Percentiles rank a stretch among this genome's conserved stretches.
Conservation (phyloP, 495 filamentous ascomycete species). For the Chaetomium fimeti region DNA sequence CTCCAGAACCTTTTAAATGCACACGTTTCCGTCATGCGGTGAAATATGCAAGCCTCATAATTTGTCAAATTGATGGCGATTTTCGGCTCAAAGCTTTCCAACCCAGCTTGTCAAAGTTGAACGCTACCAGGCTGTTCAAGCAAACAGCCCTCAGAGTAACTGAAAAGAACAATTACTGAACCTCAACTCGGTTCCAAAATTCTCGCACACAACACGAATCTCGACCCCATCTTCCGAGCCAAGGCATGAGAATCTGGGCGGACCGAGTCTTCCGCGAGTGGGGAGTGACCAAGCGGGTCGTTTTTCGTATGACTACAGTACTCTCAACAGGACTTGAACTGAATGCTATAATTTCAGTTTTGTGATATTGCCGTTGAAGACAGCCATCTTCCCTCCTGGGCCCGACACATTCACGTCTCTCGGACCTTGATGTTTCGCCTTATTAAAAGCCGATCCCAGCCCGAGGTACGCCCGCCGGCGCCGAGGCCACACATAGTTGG, state of each 20-base stretch:
- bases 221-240: background rate
- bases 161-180: background rate
- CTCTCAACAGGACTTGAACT: background rate
- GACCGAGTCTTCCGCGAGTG: background rate
- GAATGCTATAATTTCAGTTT: background rate
- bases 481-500: background rate
- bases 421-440: too few species aligned
- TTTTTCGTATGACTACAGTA: background rate
- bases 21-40: too few species aligned
- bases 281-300: background rate
- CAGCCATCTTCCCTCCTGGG: too few species aligned
- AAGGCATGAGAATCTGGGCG: background rate
- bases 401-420: too few species aligned
- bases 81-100: too few species aligned
- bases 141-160: too few species aligned
- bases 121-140: too few species aligned
- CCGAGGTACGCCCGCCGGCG: background rate
- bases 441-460: too few species aligned
- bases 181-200: background rate
- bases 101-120: too few species aligned
- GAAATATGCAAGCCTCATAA: too few species aligned
- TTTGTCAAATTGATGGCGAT: too few species aligned
- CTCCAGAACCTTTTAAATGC: too few species aligned
- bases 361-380: background rate
- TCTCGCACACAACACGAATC: background rate